Base-by-base conservation (phyloP, 2,329 filamentous ascomycete genomes). In the Cordyceps javanica region DNA sequence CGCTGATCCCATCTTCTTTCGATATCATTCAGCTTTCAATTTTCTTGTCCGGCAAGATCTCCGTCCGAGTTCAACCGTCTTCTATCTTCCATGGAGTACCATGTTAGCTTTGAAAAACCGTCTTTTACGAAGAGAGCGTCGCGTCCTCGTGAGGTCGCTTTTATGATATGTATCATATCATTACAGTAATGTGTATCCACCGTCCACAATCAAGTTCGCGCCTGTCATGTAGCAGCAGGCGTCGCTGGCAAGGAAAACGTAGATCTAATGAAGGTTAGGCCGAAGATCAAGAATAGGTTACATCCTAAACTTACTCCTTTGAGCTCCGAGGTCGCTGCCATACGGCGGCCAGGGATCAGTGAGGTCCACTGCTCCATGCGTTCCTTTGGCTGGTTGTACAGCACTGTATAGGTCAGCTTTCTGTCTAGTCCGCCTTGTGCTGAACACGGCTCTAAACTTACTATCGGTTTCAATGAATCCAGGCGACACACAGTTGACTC, bases 381-480 rank as follows among this genome's bases (percentile, higher is more conserved):
- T 42, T 63, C 62, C 49, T 59, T 58, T 7, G 62, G 62, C 38
- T 63, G 62, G 41, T 46, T 57, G 7, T 58, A 54, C 16, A 63
- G 11, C 50, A 64, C 60, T 60, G 28, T 0, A 11, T 9, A 14
- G 6, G 45, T 19, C 21, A 56, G 30, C 16, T 30, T 50, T 7
- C 14, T 26, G 30, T 13, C 10, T 5, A 23, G 28, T 39, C 3
- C 5, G 2, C 5, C 36, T n/a, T n/a, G n/a, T n/a, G n/a, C n/a
- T n/a, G n/a, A n/a, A 26, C 14, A 2, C 2, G n/a, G 3, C 3
- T 19, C 8, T 2, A 5, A 7, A 25, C 60, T 60, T 19, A 62
- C 58, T 62, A 8, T 88, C 86, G 0, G 87, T 90, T 39, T 79
- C 79, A 61, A 90, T 88, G 68, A 89, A 89, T 9, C 88, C 86